A percentile compares a stretch with the other conserved stretches of the same genome.
These are phyloP conservation scores for Geotrichum reessii DNA, from an alignment of 1,139 yeast genomes.

Conservation along the genomic window DNA sequence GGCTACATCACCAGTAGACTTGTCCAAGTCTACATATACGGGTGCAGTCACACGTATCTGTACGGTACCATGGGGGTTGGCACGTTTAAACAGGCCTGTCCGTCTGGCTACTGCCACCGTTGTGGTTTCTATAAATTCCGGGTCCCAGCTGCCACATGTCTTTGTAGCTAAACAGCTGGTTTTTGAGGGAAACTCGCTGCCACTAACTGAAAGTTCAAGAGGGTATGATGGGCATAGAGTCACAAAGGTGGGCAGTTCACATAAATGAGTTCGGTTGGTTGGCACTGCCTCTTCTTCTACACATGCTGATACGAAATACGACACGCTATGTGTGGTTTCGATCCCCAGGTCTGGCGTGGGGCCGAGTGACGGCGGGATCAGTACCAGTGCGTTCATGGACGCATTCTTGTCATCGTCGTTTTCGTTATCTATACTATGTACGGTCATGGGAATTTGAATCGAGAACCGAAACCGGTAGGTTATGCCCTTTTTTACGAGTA, in stretches of 20 bases:
- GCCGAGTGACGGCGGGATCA: slow-evolving; percentile 9
- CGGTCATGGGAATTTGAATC: slow-evolving; percentile 9
- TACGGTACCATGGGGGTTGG: neutral
- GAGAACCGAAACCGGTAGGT: slow-evolving; percentile 8
- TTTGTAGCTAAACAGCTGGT: neutral
- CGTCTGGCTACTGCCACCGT: neutral
- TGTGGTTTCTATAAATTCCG: neutral
- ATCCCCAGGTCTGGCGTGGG: neutral
- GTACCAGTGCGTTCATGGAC: neutral
- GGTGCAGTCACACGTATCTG: neutral
- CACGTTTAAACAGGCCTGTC: neutral
- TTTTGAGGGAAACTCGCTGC: neutral
- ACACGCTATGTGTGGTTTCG: neutral
- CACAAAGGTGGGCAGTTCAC: neutral
- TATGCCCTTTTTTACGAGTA: neutral
- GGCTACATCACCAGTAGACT: neutral
- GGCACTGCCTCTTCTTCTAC: neutral
- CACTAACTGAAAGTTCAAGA: neutral
- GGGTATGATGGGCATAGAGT: neutral
- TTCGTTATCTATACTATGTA: neutral
- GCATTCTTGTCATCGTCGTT: neutral
- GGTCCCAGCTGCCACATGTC: neutral
- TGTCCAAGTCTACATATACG: neutral
- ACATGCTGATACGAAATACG: slow-evolving; percentile 6
- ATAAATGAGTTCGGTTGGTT: neutral